These are phyloP conservation scores for Botrytis deweyae DNA, from an alignment of 2,329 filamentous ascomycete genomes.

Conservation along the genomic window DNA sequence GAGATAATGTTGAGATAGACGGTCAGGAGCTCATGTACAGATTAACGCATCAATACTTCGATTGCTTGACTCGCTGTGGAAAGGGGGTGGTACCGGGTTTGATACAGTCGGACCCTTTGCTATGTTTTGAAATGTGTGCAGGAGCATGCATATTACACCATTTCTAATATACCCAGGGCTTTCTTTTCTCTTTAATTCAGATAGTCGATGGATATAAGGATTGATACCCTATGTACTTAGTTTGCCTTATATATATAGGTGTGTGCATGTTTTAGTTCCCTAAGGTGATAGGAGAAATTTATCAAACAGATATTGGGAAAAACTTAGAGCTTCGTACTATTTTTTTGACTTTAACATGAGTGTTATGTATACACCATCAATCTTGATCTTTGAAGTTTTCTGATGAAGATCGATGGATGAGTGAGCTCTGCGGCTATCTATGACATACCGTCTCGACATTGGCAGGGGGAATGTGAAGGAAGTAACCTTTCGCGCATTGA, in stretches of 20 bases:
- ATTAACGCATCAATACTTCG: background rate
- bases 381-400: background rate
- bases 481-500: background rate
- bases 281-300: background rate
- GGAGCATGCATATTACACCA: constrained; percentile 3
- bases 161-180: constrained; percentile 16
- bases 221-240: constrained; percentile 5
- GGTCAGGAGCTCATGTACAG: background rate
- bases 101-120: background rate
- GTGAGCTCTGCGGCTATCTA: background rate
- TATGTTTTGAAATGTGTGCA: constrained; percentile 4
- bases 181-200: constrained; percentile 3
- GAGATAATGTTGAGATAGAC: constrained; percentile 2
- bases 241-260: background rate
- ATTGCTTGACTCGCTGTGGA: background rate
- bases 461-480: background rate
- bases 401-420: background rate
- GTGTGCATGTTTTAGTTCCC: background rate
- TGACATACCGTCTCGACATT: background rate
- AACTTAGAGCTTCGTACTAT: background rate
- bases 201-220: background rate
- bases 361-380: background rate
- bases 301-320: background rate
- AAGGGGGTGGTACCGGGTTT: background rate
- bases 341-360: background rate